Evolutionary conservation across 805 yeast genomes (phyloP).

Genomic region (Metschnikowia chrysomelidarum): DNA sequence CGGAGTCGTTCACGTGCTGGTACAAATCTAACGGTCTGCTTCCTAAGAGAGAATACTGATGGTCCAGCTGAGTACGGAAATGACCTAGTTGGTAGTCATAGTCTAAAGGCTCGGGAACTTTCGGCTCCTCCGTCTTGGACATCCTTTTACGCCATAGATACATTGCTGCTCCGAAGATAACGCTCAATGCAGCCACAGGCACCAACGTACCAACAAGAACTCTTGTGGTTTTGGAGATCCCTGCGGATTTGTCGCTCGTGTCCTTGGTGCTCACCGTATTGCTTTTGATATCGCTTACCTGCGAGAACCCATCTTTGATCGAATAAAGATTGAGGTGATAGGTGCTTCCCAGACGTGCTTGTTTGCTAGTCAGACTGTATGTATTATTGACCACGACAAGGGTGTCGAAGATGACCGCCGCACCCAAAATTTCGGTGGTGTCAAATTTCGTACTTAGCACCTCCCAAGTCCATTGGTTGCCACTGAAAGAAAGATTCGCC

Average conservation of each 20-base stretch:
- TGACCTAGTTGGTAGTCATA: slow-evolving; percentile 20
- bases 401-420: slow-evolving; percentile 51
- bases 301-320: slow-evolving; percentile 29
- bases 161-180: slow-evolving; percentile 5
- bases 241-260: slow-evolving; percentile 20
- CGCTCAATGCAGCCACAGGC: slow-evolving; percentile 28
- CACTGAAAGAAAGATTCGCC: slow-evolving; percentile 35
- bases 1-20: slow-evolving; percentile 26
- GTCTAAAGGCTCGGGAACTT: slow-evolving; percentile 12
- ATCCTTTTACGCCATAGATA: slow-evolving; percentile 11
- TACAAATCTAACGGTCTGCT: slow-evolving; percentile 15
- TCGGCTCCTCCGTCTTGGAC: slow-evolving; percentile 4
- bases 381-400: slow-evolving; percentile 40
- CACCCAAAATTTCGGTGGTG: slow-evolving; percentile 42
- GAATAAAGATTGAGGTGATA: slow-evolving; percentile 45
- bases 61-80: slow-evolving; percentile 19
- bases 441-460: slow-evolving; percentile 13
- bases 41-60: slow-evolving; percentile 10
- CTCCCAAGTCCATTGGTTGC: slow-evolving; percentile 42
- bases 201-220: slow-evolving; percentile 39
- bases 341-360: slow-evolving; percentile 4
- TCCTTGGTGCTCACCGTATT: slow-evolving; percentile 14
- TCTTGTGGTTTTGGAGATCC: slow-evolving; percentile 19
- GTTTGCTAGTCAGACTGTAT: neutral
- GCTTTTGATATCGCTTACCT: slow-evolving; percentile 28